Conservation (phyloP, 805 yeast species). For the Lachancea sp. region DNA sequence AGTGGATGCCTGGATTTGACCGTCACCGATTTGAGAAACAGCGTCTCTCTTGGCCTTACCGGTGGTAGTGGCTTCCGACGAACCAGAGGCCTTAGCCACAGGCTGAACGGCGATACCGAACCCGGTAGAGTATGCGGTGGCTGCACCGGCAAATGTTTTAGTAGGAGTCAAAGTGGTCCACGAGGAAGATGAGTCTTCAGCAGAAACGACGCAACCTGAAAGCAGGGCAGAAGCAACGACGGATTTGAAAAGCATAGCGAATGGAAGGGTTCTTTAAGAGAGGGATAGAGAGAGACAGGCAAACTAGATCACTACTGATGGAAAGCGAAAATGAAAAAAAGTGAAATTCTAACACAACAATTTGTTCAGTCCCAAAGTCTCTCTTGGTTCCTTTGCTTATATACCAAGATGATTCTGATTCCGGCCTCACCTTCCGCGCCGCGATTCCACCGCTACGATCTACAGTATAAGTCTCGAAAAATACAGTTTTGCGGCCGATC, state of each 20-base stretch:
- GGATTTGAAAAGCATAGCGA: slow-evolving; percentile 25
- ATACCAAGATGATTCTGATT: neutral
- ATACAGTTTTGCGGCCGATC: neutral
- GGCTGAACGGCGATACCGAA: slow-evolving; percentile 49
- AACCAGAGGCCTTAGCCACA: slow-evolving; percentile 34
- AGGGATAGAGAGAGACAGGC: too few relatives aligned
- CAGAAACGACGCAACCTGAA: slow-evolving; percentile 14
- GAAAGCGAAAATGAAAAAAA: too few relatives aligned
- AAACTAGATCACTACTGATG: neutral
- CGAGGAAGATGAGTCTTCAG: slow-evolving; percentile 36
- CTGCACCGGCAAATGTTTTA: slow-evolving; percentile 47
- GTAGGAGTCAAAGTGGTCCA: slow-evolving; percentile 70
- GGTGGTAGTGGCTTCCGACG: slow-evolving; percentile 30
- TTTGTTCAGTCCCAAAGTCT: too few relatives aligned
- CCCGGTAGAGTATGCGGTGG: slow-evolving; percentile 43
- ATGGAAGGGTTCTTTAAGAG: slow-evolving; percentile 4
- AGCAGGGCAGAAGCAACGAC: slow-evolving; percentile 16
- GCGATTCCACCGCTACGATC: neutral
- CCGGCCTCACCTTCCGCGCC: too few relatives aligned
- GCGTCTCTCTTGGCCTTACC: slow-evolving; percentile 38
- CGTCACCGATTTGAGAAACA: slow-evolving; percentile 54
- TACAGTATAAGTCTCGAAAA: neutral
- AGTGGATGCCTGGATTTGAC: slow-evolving; percentile 48
- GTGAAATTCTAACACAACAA: too few relatives aligned
- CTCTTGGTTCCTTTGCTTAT: neutral